A percentile compares a stretch with the other conserved stretches of the same genome.
phyloP scores from a whole-genome alignment of 2,329 filamentous ascomycete genomes.

The Alternaria ventricosa region DNA sequence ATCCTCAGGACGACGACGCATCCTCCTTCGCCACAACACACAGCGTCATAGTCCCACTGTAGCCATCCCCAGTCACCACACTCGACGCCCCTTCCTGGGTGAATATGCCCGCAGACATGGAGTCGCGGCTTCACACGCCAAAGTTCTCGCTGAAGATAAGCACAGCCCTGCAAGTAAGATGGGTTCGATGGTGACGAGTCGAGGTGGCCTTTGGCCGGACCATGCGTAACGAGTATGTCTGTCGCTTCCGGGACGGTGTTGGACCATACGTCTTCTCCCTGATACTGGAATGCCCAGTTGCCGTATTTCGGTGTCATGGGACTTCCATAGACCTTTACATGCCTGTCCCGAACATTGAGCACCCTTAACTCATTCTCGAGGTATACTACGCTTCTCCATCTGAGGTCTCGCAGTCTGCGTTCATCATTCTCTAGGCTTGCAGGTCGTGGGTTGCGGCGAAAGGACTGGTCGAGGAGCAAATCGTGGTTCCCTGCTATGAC shows the following conservation, averaged over 20 bases:
- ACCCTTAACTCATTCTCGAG: constrained; percentile 48
- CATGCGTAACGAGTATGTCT: constrained; percentile 80
- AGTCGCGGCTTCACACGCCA: constrained; percentile 73
- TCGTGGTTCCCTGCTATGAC: constrained; percentile 88
- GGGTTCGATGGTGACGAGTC: constrained; percentile 53
- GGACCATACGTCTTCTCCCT: constrained; percentile 68
- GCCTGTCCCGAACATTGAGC: constrained; percentile 50
- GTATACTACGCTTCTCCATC: constrained; percentile 55
- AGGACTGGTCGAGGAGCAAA: constrained; percentile 11
- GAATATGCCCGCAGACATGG: constrained; percentile 85
- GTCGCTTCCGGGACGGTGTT: constrained; percentile 70
- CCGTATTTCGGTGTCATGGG: constrained; percentile 77
- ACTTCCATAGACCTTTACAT: constrained; percentile 74
- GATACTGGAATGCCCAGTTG: constrained; percentile 80
- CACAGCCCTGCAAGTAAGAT: constrained; percentile 62
- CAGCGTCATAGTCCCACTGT: constrained; percentile 70
- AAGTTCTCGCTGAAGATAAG: constrained; percentile 69
- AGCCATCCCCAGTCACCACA: constrained; percentile 72
- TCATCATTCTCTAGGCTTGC: constrained; percentile 52
- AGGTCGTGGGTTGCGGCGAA: constrained; percentile 42
- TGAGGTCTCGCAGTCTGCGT: constrained; percentile 31
- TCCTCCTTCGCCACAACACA: constrained; percentile 31
- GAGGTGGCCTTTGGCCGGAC: constrained; percentile 75
- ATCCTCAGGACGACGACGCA: constrained; percentile 20
- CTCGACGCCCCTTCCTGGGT: constrained; percentile 72